phyloP scores from a whole-genome alignment of 2,329 filamentous ascomycete species.

The Sclerotiophoma versabilis region DNA sequence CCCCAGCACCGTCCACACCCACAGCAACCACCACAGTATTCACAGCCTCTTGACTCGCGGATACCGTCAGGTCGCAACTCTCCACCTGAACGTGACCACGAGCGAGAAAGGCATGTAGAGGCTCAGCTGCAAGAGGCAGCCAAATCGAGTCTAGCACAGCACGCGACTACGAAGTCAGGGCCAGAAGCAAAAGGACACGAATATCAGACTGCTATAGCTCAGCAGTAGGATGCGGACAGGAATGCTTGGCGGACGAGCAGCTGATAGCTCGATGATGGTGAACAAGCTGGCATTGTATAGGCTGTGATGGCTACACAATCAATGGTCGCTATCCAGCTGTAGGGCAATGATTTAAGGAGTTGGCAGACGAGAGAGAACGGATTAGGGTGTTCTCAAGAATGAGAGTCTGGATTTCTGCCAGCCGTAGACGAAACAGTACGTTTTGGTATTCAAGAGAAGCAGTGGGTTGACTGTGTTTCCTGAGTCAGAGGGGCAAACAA shows the following conservation, averaged over 20 bases:
- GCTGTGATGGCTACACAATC: not conserved
- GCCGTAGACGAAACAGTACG: too few species aligned
- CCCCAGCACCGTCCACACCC: slow-evolving; percentile 10
- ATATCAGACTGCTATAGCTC: slow-evolving; percentile 15
- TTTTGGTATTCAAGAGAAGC: too few species aligned
- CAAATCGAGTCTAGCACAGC: slow-evolving; percentile 43
- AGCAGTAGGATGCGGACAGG: slow-evolving; percentile 7
- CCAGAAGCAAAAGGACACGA: slow-evolving; percentile 5
- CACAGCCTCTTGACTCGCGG: slow-evolving; percentile 25
- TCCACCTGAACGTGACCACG: slow-evolving; percentile 33
- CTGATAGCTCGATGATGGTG: not conserved
- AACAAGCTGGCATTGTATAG: not conserved
- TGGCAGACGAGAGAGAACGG: too few species aligned
- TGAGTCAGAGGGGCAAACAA: too few species aligned
- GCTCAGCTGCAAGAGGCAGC: slow-evolving; percentile 45
- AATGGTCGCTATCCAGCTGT: not conserved
- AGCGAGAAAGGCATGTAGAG: slow-evolving; percentile 33
- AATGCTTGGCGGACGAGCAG: not conserved
- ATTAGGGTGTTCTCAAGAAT: too few species aligned
- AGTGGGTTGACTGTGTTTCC: too few species aligned
- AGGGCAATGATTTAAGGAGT: not conserved
- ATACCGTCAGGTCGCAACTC: slow-evolving; percentile 27
- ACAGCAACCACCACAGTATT: slow-evolving; percentile 9
- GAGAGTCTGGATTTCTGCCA: too few species aligned
- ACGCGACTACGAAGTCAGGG: slow-evolving; percentile 1